phyloP scores from a whole-genome alignment of 441 rosid genomes.

The Adansonia rubrostipa region DNA sequence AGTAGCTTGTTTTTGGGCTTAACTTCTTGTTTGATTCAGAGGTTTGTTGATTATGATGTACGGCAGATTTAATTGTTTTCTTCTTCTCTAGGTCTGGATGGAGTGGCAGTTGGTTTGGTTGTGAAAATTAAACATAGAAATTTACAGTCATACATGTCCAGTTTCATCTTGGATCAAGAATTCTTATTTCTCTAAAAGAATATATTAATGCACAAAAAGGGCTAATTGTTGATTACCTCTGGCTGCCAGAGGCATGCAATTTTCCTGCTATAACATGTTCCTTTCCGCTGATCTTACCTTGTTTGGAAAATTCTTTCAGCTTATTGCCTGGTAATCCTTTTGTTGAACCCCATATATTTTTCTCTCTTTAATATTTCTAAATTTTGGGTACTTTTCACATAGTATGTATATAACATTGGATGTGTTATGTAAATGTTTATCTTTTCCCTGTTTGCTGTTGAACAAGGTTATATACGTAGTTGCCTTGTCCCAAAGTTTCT shows the following conservation, averaged over 20 bases:
- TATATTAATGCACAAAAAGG: constrained; percentile 18
- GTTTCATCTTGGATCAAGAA: constrained; percentile 28
- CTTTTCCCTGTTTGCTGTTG: background rate
- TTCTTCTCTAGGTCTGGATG: constrained; percentile 43
- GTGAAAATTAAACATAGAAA: constrained; percentile 36
- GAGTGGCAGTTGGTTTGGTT: constrained; percentile 47
- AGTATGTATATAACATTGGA: background rate
- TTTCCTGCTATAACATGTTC: constrained; percentile 16
- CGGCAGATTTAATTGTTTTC: constrained; percentile 40
- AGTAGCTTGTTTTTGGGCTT: constrained; percentile 35
- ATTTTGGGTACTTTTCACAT: background rate
- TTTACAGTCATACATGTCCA: constrained; percentile 28
- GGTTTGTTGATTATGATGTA: constrained; percentile 58
- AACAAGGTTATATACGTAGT: background rate
- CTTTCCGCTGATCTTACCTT: background rate
- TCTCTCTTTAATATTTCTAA: background rate
- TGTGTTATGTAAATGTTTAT: background rate
- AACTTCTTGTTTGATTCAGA: constrained; percentile 53
- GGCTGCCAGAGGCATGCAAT: constrained; percentile 21
- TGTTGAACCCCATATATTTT: constrained; percentile 12
- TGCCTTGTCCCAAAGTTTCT: background rate
- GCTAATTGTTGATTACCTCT: constrained; percentile 21
- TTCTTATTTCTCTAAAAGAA: constrained; percentile 26
- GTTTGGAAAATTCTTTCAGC: background rate
- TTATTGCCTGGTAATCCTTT: background rate